Evolutionary conservation across 176 grass and related monocot species (phyloP), one percentile per base, ranked within the genome.

Genomic region (Raddia guianensis): DNA sequence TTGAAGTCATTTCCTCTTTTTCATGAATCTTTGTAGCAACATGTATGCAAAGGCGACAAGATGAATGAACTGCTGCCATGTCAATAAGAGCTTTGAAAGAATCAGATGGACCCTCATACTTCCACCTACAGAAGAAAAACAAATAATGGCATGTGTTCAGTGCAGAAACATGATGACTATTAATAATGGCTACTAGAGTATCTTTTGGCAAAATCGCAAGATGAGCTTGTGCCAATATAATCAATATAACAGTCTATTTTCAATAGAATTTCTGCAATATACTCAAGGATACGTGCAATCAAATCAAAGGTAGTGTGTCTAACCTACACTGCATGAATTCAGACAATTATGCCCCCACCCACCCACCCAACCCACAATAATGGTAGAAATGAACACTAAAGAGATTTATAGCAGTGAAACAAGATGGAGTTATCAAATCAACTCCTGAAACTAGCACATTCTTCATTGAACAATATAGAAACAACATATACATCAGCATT

Each of bases 51-150:
- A 98, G 92, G 12, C 96, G 92, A 69, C 96, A 98, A 5, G 96
- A 98, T 71, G 92, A 98, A 87, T 98, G 96, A 42, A 98, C 92
- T 0, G 92, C 88, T 68, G 96, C 92, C 96, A 98, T 98, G 86
- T 98, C 92, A 14, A 98, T 79, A 64, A 98, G 91, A 57, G 96
- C 92, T 73, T 98, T 98, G 76, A 98, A 98, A 72, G 96, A 91
- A 91, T 98, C 92, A 42, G 90, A 98, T 18, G 96, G 96, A 49
- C 96, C 96, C 42, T 95, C 86, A 47, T 93, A 89, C 68, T 98
- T 98, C 96, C 96, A 98, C 85, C 95, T 98, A 91, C 63, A 79
- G 16, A 82, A 18, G 18, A 9, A 77, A 81, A 70, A 76, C 11
- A 85, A 64, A 45, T 51, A 83, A 56, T 53, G 4, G 58, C 11